Conservation (phyloP, 1,284 basidiomycete species). For the Trametes pubescens region DNA sequence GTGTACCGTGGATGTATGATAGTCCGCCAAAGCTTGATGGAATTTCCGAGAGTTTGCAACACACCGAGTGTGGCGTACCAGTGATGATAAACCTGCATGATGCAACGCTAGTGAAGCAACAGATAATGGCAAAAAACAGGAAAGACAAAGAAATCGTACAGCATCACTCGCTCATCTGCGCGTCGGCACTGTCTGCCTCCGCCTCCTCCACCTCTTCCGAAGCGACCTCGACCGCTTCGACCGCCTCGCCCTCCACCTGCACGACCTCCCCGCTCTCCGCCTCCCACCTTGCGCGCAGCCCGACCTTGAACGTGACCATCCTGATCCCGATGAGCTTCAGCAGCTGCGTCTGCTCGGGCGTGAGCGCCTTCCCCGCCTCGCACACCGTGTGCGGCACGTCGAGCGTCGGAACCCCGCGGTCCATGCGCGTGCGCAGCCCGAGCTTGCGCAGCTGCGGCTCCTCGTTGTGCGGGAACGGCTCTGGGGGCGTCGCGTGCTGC, state of each 20-base stretch:
- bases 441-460: constrained; percentile 95
- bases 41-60: no score
- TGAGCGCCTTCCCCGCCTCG: constrained; percentile 82
- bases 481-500: constrained; percentile 75
- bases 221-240: constrained; percentile 48
- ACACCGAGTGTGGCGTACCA: not conserved
- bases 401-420: constrained; percentile 89
- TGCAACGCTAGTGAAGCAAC: constrained; percentile 9
- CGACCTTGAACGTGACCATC: constrained; percentile 85
- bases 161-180: constrained; percentile 50
- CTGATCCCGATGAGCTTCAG: constrained; percentile 88
- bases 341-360: constrained; percentile 87
- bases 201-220: constrained; percentile 38
- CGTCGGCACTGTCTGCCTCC: constrained; percentile 45
- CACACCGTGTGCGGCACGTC: constrained; percentile 86
- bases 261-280: constrained; percentile 73
- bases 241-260: constrained; percentile 58
- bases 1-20: not conserved
- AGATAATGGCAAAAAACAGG: constrained; percentile 13
- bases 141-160: constrained; percentile 23
- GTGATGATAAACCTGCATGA: constrained; percentile 10
- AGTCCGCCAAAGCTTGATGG: not conserved
- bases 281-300: constrained; percentile 79
- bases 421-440: constrained; percentile 87
- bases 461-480: constrained; percentile 95